Evolutionary conservation across 1,139 yeast genomes (phyloP).

Genomic region (Kodamaea fungicola): DNA sequence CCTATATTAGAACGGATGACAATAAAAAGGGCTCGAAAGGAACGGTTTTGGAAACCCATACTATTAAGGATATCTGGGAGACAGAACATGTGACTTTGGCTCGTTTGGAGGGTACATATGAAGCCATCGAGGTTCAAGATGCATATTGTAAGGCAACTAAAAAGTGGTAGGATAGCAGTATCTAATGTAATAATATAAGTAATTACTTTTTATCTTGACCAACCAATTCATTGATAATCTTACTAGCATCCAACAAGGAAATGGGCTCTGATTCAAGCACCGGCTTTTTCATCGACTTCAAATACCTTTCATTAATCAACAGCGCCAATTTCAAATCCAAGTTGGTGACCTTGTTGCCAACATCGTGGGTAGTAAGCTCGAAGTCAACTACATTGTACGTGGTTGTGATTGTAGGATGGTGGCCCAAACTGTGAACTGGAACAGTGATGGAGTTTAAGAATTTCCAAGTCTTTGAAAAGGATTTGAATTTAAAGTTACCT

Average conservation of each 20-base stretch:
- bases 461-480: conserved; percentile 60
- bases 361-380: conserved; percentile 67
- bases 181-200: background rate
- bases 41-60: conserved; percentile 71
- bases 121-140: conserved; percentile 83
- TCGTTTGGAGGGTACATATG: conserved; percentile 89
- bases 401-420: conserved; percentile 70
- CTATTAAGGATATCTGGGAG: conserved; percentile 66
- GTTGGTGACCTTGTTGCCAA: conserved; percentile 48
- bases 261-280: conserved; percentile 6
- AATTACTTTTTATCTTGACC: background rate
- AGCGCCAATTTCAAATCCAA: conserved; percentile 61
- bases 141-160: conserved; percentile 64
- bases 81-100: conserved; percentile 70
- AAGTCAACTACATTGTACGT: conserved; percentile 60
- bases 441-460: conserved; percentile 62
- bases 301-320: conserved; percentile 32
- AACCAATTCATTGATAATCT: conserved; percentile 18
- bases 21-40: conserved; percentile 46
- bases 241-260: conserved; percentile 16
- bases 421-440: conserved; percentile 58
- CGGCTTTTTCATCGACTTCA: background rate
- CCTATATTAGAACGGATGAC: conserved; percentile 50
- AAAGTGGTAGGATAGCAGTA: conserved; percentile 6
- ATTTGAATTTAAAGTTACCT: conserved; percentile 38